Evolutionary conservation across 768 basidiomycete genomes (phyloP), one percentile per base, ranked within the genome.

Genomic region (Ramaria rubella): DNA sequence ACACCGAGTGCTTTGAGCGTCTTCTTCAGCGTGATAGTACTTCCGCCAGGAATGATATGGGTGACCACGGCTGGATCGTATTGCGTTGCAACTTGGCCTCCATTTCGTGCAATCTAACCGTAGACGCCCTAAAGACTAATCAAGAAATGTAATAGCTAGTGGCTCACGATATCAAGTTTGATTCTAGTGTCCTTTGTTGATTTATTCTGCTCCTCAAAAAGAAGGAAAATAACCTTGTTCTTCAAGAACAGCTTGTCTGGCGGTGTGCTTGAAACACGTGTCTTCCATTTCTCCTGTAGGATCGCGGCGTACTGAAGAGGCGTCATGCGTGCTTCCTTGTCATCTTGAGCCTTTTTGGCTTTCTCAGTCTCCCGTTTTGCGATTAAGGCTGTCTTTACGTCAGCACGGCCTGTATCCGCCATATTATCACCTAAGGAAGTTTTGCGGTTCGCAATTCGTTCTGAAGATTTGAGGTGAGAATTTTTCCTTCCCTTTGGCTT

Each of bases 141-240:
- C 14, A 42, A 14, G 3, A 42, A n/a, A 17, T 21, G 53, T 40
- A 49, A 49, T n/a, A 29, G 29, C 2, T 33, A 15, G n/a, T 33
- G n/a, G 72, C 83, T 62, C 70, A 87, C 86, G 34, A 81, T 67
- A 14, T 81, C 74, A 82, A 87, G 85, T 58, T 78, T 75, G 15
- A 72, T 73, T 44, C 76, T 76, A 3, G 84, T 87, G 44, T 64
- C 64, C 34, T 72, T 69, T 24, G 77, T 72, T 2, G 83, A 83
- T 55, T 71, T 75, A 24, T 65, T 71, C 73, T 77, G 74, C 66
- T 88, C 86, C 5, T 76, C 80, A 27, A 82, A 82, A 33, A 72
- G 68, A 62, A 82, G 86, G 63, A 80, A 81, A 30, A 87, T 79
- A 46, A 68, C 71, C 63, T 76, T 80, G 23, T 81, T 82, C 45